Base-by-base conservation (phyloP, 805 yeast genomes). In the Metschnikowia gelsemii region DNA sequence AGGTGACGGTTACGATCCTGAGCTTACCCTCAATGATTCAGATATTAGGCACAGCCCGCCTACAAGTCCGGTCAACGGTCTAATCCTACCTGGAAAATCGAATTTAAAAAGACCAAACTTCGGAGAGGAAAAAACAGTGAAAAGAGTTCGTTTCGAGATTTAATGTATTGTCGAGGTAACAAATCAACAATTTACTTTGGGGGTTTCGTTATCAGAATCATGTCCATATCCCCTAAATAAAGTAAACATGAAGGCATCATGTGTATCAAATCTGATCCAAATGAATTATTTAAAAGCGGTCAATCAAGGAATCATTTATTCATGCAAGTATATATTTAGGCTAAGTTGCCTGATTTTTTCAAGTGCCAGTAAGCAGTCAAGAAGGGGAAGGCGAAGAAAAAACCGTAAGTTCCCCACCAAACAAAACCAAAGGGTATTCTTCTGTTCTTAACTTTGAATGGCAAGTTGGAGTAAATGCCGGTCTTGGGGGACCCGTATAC, bases 391-490 rank as follows among this genome's bases (percentile, higher is more conserved):
- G 66, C 54, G 40, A 52, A 47, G 43, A 46, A 45, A 32, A 46
- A 52, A 14, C 61, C 62, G 52, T 84, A 75, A 72, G 80, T 84
- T 40, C 89, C 80, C 76, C 86, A 84, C 75, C 84, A 95, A 53
- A 84, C 76, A 39, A 88, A 72, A 54, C 82, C 87, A 66, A 78
- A 89, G 54, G 97, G 98, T 52, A 91, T 77, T 73, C 81, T 85
- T 78, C 96, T 89, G 79, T 82, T 76, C 78, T 88, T 89, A 50
- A 91, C 95, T 77, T 80, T 80, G 81, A 91, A 93, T 53, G 99
- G 99, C 51, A 91, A 62, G 79, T 93, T 91, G 59, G 84, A 74
- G 82, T 93, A 93, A 35, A 83, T 82, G 61, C 97, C 97, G 40
- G 51, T 51, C 52, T 64, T 59, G 36, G 74, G 73, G 32, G 66